These are phyloP conservation scores for Lolium rigidum DNA, from an alignment of 176 grass and related monocot species.

Conservation along the genomic window DNA sequence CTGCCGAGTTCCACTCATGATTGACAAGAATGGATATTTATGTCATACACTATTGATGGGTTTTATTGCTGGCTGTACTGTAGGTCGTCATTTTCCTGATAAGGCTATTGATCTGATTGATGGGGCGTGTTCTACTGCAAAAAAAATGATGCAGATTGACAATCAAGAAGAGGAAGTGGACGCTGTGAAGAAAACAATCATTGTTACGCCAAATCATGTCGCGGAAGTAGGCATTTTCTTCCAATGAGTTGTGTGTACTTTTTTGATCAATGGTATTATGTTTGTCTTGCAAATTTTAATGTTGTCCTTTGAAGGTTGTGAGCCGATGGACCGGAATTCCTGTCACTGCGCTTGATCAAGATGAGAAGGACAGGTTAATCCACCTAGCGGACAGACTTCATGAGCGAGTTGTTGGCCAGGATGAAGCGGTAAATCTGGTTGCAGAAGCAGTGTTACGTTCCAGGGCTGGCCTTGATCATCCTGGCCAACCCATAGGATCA, in stretches of 20 bases:
- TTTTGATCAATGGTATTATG: neutral
- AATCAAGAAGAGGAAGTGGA: neutral
- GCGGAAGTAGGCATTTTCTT: slow-evolving; percentile 12
- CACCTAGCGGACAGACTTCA: slow-evolving; percentile 39
- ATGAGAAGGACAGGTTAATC: slow-evolving; percentile 44
- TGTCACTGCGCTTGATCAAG: slow-evolving; percentile 32
- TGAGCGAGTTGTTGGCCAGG: slow-evolving; percentile 48
- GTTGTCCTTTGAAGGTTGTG: slow-evolving; percentile 11
- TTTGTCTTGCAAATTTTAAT: slow-evolving; percentile 8
- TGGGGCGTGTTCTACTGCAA: slow-evolving; percentile 10
- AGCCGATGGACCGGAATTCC: slow-evolving; percentile 55
- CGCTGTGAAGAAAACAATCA: neutral
- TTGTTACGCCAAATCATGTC: slow-evolving; percentile 24
- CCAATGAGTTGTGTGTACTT: neutral
- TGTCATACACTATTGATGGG: neutral
- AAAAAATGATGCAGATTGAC: neutral
- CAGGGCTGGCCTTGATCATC: slow-evolving; percentile 37
- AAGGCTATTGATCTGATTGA: slow-evolving; percentile 98
- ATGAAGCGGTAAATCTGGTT: slow-evolving; percentile 40
- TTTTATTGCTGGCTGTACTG: neutral
- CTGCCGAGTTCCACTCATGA: neutral
- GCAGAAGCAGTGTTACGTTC: slow-evolving; percentile 41
- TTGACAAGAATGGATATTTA: neutral
- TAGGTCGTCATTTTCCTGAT: slow-evolving; percentile 54
- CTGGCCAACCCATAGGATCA: slow-evolving; percentile 30